These are phyloP conservation scores for Cylindrodendrum hubeiense DNA, from an alignment of 2,329 filamentous ascomycete species.

Conservation along the genomic window DNA sequence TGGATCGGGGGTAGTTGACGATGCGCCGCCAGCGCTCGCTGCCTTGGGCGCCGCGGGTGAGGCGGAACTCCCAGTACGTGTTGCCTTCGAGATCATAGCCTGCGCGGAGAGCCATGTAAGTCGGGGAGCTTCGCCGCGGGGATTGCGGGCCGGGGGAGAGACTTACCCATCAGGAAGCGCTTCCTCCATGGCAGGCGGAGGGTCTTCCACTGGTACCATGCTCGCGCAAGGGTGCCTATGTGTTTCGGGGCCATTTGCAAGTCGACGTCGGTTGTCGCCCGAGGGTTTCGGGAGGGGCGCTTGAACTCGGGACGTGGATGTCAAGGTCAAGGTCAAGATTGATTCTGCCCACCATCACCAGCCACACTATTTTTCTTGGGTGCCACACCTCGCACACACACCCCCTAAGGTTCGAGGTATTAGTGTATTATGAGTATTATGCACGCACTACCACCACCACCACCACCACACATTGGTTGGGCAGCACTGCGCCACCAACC, in stretches of 20 bases:
- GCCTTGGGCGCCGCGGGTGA: constrained; percentile 54
- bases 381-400: neutral
- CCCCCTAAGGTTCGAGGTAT: neutral
- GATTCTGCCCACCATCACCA: constrained; percentile 25
- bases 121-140: constrained; percentile 9
- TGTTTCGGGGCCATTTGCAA: constrained; percentile 51
- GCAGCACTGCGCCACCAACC: constrained; percentile 34
- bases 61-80: constrained; percentile 77
- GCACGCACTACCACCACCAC: no score
- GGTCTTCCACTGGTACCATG: constrained; percentile 73
- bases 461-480: no score
- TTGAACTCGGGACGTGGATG: constrained; percentile 20
- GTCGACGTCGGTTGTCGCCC: constrained; percentile 18
- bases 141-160: constrained; percentile 1
- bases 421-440: constrained; percentile 19
- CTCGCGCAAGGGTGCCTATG: constrained; percentile 52
- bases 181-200: constrained; percentile 74
- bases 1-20: constrained; percentile 67
- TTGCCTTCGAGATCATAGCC: constrained; percentile 75
- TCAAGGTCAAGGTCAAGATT: no score
- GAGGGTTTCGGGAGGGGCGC: constrained; percentile 27
- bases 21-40: constrained; percentile 70
- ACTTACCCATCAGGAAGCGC: constrained; percentile 70
- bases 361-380: constrained; percentile 23
- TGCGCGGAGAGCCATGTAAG: constrained; percentile 48